Evolutionary conservation across 1,139 yeast genomes (phyloP), one percentile per base, ranked within the genome.

Genomic region (Kazachstania sp.): DNA sequence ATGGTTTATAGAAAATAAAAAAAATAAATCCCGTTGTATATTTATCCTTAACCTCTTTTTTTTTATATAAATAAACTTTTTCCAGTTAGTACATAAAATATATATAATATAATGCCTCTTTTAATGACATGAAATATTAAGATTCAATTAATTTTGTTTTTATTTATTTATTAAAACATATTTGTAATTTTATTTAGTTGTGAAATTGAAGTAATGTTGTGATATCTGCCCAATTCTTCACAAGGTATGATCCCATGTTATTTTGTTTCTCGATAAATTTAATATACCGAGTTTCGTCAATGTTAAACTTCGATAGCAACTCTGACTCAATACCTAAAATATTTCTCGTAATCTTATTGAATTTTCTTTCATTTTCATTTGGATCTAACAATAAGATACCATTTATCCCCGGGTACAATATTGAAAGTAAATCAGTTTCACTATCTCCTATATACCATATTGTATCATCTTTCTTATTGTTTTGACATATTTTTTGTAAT

Each of bases 381-480:
- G 62, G 61, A 45, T 58, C 51, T 6, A 59, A 19, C 36, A 61
- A 36, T 18, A 61, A 42, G 8, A 60, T 48, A 11, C 66, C 66
- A 45, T 59, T 57, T 1, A 60, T 54, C 7, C 46, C 43, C 0
- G 64, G 64, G 39, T 59, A 58, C 18, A 64, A 48, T 11, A 61
- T 47, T 18, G 61, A 41, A 19, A 61, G 51, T 26, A 63, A 39
- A 46, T 64, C 67, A 2, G 64, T 58, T 41, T 60, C 63, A 46
- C 67, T 64, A 46, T 64, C 67, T 15, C 67, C 67, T 23, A 63
- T 47, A 47, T 59, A 64, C 64, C 66, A 62, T 19, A 48, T 16
- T 6, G 37, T 18, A 12, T 32, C 16, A 19, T 42, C 35, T 6
- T 19, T 29, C 8, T 4, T 18, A 12, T 32, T 35, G 2, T 30